Conservation (phyloP, 2,329 filamentous ascomycete genomes). For the Aureobasidium sp. region DNA sequence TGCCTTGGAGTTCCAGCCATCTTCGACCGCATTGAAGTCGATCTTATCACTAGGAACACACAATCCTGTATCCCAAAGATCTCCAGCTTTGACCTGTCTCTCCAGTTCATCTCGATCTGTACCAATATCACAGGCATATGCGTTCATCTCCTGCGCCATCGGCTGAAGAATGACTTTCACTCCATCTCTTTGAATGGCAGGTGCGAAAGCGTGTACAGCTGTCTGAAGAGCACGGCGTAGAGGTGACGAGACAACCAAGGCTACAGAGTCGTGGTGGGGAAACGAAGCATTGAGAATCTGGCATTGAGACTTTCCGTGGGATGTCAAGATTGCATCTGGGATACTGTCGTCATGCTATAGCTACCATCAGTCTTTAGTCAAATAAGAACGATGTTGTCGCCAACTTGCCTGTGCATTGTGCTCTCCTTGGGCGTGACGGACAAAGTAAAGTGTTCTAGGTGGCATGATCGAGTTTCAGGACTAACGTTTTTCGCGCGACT, state of each 20-base stretch:
- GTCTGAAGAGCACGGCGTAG: conserved; percentile 76
- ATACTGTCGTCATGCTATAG: conserved; percentile 58
- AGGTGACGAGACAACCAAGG: conserved; percentile 69
- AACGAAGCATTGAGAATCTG: conserved; percentile 54
- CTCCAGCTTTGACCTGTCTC: conserved; percentile 15
- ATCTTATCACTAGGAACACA: conserved; percentile 57
- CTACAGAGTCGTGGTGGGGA: conserved; percentile 51
- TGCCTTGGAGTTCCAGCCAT: conserved; percentile 61
- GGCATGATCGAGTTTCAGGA: neutral
- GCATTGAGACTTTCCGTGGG: conserved; percentile 69
- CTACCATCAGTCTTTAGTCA: conserved; percentile 23
- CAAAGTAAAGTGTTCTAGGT: conserved; percentile 50
- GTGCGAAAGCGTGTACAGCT: conserved; percentile 60
- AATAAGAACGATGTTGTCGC: neutral
- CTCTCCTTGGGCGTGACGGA: conserved; percentile 67
- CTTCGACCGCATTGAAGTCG: conserved; percentile 54
- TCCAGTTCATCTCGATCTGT: conserved; percentile 28
- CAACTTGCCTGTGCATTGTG: conserved; percentile 52
- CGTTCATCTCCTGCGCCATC: conserved; percentile 70
- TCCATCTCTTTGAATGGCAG: conserved; percentile 42
- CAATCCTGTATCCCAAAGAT: conserved; percentile 46
- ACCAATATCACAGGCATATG: conserved; percentile 70
- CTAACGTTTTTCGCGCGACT: neutral
- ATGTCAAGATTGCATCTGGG: conserved; percentile 68
- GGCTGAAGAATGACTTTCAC: conserved; percentile 60